Evolutionary conservation across 2,329 filamentous ascomycete genomes (phyloP).

Genomic region (Diaporthe humulicola): DNA sequence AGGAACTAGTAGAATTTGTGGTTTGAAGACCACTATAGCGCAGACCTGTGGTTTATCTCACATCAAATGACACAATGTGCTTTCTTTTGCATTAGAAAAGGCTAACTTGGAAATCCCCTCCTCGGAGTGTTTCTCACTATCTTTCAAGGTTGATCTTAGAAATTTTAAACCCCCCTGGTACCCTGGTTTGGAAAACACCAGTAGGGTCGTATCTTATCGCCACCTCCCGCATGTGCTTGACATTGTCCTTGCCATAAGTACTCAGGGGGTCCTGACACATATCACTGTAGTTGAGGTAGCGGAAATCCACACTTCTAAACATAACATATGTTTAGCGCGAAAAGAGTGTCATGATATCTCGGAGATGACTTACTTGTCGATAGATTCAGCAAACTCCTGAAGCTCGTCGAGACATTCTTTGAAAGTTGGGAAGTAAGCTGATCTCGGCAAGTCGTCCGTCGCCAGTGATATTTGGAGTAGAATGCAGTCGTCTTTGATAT

Average conservation of each 20-base stretch:
- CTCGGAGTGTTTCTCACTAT: too few relatives aligned
- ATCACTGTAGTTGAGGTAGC: conserved; percentile 11
- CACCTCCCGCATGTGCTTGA: conserved; percentile 42
- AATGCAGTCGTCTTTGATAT: background rate
- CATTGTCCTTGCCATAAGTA: conserved; percentile 46
- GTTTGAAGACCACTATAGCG: too few relatives aligned
- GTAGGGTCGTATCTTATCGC: conserved; percentile 45
- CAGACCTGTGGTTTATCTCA: too few relatives aligned
- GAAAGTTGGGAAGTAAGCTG: background rate
- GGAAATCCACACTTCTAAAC: background rate
- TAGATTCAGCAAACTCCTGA: background rate
- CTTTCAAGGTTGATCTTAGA: too few relatives aligned
- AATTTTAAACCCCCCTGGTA: conserved; percentile 16
- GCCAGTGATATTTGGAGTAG: background rate
- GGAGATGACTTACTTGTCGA: background rate
- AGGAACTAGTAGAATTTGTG: too few relatives aligned
- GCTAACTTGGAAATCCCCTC: too few relatives aligned
- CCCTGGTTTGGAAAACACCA: conserved; percentile 45
- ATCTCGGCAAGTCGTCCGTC: background rate
- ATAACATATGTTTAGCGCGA: background rate
- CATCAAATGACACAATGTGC: too few relatives aligned
- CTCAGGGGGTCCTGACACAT: conserved; percentile 41
- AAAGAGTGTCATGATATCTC: background rate
- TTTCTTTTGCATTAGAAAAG: too few relatives aligned
- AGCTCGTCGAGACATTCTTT: background rate